A percentile compares a stretch with the other conserved stretches of the same genome.
Evolutionary conservation across 1,284 basidiomycete genomes (phyloP).

Genomic region (Porodaedalea pini): DNA sequence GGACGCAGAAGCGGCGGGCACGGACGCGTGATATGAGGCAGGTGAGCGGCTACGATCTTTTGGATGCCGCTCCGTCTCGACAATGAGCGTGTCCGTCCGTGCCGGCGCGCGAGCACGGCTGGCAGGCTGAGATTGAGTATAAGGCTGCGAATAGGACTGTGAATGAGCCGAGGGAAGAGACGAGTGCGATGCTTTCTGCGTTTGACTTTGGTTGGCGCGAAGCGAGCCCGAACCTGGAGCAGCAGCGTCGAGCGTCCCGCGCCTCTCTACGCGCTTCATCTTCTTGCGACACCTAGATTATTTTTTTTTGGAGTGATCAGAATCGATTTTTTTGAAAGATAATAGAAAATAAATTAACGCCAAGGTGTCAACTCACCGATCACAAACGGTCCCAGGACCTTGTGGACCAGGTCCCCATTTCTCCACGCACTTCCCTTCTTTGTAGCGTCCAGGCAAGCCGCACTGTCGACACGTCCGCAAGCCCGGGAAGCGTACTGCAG

Average conservation of each 20-base stretch:
- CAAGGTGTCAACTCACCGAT: conserved; percentile 46
- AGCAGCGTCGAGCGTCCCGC: conserved; percentile 56
- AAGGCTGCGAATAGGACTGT: not conserved
- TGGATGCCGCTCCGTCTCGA: not conserved
- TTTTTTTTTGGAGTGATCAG: not conserved
- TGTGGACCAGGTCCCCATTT: conserved; percentile 84
- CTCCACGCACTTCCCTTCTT: conserved; percentile 81
- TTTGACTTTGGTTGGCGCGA: not conserved
- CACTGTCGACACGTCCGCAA: conserved; percentile 75
- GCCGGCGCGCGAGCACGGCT: not conserved
- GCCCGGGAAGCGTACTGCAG: conserved; percentile 45
- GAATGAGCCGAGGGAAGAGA: not conserved
- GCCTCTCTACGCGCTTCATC: conserved; percentile 78
- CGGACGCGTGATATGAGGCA: not conserved
- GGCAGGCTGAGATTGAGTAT: not conserved
- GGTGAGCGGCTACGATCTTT: not conserved
- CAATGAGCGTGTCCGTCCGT: not conserved
- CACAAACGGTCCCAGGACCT: conserved; percentile 80
- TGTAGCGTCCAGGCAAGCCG: conserved; percentile 64
- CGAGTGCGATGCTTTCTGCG: not conserved
- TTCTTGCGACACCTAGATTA: conserved; percentile 67
- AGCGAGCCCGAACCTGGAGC: not conserved
- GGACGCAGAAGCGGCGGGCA: conserved; percentile 24
- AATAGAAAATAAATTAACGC: not conserved
- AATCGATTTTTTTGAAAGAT: not conserved